Evolutionary conservation across 768 basidiomycete genomes (phyloP), one percentile per base, ranked within the genome.

Genomic region (Lenzites betulinus): DNA sequence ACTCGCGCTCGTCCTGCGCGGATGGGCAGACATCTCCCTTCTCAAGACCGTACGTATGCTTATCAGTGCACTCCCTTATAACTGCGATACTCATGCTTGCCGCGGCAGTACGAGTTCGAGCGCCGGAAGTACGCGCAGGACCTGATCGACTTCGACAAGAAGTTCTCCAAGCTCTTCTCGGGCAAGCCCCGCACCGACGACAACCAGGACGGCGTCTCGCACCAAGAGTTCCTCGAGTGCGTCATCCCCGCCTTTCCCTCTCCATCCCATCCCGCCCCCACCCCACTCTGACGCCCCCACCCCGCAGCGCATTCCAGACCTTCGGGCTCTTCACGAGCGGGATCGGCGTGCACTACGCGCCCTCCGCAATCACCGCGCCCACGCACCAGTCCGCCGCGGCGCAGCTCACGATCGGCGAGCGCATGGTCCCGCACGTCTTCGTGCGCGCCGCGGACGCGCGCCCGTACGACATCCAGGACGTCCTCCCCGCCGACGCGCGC

Each of bases 61-160:
- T 50, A 7, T 22, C 4, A 7, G 49, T 41, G n/a, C n/a, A n/a
- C 47, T 43, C 11, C 36, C 18, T 11, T 12, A 18, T 23, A 33
- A 33, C 30, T 5, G 12, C 16, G 35, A 16, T 26, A 12, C 41
- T 22, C 41, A 48, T 26, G 54, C 33, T 20, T 15, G 46, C 13
- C 4, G n/a, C 42, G 8, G 1, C 38, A 83, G 81, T 83, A 83
- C 66, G 82, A 83, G 57, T 75, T 73, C 22, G 84, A 86, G 67
- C 78, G 85, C 9, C 76, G 79, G 43, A 77, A 78, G 65, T 83
- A 75, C 62, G 84, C 84, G 0, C 78, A 81, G 64, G 82, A 83
- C 48, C 74, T 86, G 38, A 82, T 85, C 61, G 68, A 74, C 51
- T 83, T 83, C 54, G 83, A 85, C 69, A 81, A 81, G 64, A 73